Base-by-base conservation (phyloP, 805 yeast genomes). In the Diddensiella santjacobensis region DNA sequence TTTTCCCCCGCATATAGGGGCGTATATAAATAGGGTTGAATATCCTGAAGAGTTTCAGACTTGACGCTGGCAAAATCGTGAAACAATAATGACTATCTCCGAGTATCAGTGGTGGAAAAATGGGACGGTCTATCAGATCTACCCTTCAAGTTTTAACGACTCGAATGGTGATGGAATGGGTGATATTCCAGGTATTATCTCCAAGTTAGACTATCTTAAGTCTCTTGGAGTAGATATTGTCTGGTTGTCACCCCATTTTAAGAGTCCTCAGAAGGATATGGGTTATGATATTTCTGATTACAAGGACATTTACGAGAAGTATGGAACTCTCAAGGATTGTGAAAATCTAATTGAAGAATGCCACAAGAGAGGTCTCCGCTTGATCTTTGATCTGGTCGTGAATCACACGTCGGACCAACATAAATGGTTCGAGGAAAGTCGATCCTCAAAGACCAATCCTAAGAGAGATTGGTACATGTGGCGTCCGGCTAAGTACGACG, bases 381-480 rank as follows among this genome's bases (percentile, higher is more conserved):
- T 79, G 52, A 68, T 79, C 44, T 63, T 76, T 51, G 84, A 79
- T 60, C 67, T 79, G 62, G 83, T 79, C 40, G 70, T 78, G 56
- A 79, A 79, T 66, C 84, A 79, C 61, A 74, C 80, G 29, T 77
- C 81, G 2, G 60, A 69, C 30, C 74, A 74, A 59, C 83, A 79
- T 62, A 67, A 63, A 44, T 79, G 83, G 83, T 79, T 79, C 66
- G 66, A 75, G 59, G 80, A 79, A 58, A 74, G 80, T 11, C 64
- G 77, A 48, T 67, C 77, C 10, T 73, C 79, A 13, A 71, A 67
- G 56, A 64, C 68, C 44, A 75, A 73, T 60, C 73, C 80, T 4
- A 78, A 79, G 66, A 70, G 83, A 60, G 80, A 79, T 61, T 78
- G 82, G 81, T 77, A 76, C 64, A 67, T 76, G 50, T 79, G 84